Conservation (phyloP, 108 stramenopile species). For the Pseudonitzschia delicatissima region DNA sequence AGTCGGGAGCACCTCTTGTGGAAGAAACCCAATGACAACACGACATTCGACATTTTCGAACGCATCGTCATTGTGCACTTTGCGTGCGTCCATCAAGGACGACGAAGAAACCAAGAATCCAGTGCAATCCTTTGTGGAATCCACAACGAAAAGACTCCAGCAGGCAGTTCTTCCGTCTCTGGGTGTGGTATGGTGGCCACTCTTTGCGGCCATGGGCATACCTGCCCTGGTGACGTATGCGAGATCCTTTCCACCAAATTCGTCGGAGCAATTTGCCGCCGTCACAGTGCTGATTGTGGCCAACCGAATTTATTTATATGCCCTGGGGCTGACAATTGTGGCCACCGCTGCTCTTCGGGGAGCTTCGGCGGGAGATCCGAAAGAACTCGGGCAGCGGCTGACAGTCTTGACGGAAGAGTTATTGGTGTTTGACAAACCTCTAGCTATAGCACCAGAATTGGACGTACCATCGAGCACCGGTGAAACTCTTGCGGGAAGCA, state of each 20-base stretch:
- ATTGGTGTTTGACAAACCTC: slow-evolving; percentile 17
- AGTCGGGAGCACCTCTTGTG: too few species aligned
- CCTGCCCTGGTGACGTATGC: slow-evolving; percentile 22
- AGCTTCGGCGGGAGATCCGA: not conserved
- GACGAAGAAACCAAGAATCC: too few species aligned
- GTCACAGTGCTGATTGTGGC: slow-evolving; percentile 25
- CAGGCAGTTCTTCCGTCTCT: too few species aligned
- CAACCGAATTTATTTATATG: slow-evolving; percentile 32
- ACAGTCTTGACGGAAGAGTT: slow-evolving; percentile 32
- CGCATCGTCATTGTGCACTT: too few species aligned
- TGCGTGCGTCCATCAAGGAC: too few species aligned
- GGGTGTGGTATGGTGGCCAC: slow-evolving; percentile 12
- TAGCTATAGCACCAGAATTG: not conserved
- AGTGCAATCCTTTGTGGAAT: too few species aligned
- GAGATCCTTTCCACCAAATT: slow-evolving; percentile 29
- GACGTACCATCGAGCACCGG: not conserved
- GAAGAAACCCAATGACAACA: too few species aligned
- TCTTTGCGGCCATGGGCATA: slow-evolving; percentile 2
- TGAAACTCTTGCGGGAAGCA: not conserved
- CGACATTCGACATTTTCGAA: too few species aligned
- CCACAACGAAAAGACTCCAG: too few species aligned
- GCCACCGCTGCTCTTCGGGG: slow-evolving; percentile 25
- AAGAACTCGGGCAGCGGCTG: slow-evolving; percentile 22
- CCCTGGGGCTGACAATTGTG: slow-evolving; percentile 24
- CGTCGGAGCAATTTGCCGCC: slow-evolving; percentile 27